Conservation (phyloP, 225 moss, liverwort and hornwort species). For the Sphagnum contortum region DNA sequence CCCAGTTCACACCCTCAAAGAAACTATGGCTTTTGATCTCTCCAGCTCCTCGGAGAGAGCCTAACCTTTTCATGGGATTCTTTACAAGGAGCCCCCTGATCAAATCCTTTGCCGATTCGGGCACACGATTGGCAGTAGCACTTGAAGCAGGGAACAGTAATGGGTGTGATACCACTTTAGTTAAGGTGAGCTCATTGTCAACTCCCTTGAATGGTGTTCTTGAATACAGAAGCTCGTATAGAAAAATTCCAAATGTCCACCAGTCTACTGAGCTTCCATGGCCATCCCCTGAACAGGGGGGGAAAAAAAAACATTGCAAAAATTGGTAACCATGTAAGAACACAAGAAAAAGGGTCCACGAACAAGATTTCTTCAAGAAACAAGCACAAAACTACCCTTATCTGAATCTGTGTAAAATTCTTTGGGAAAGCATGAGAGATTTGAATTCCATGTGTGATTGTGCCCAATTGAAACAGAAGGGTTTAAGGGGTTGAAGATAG, state of each 20-base stretch:
- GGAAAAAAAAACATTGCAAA: too few relatives aligned
- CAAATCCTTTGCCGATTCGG: conserved; percentile 64
- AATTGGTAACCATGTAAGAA: too few relatives aligned
- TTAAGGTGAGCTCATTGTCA: conserved; percentile 70
- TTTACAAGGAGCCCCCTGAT: conserved; percentile 84
- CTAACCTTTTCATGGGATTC: conserved; percentile 85
- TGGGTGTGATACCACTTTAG: conserved; percentile 76
- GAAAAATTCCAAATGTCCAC: conserved; percentile 97
- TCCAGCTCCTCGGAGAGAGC: conserved; percentile 73
- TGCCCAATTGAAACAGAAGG: too few relatives aligned
- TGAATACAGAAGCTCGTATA: conserved; percentile 79
- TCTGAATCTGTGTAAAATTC: too few relatives aligned
- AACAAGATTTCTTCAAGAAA: too few relatives aligned
- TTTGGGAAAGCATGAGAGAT: too few relatives aligned
- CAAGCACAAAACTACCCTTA: too few relatives aligned
- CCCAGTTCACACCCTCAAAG: conserved; percentile 98
- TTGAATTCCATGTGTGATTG: too few relatives aligned
- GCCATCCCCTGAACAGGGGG: conserved; percentile 63
- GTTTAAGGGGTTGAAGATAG: too few relatives aligned
- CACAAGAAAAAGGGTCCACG: too few relatives aligned
- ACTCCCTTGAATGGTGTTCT: conserved; percentile 96
- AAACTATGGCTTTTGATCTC: conserved; percentile 94
- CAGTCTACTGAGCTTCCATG: conserved; percentile 98
- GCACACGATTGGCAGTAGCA: conserved; percentile 35
- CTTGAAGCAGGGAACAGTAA: conserved; percentile 60